phyloP scores from a whole-genome alignment of 352 stramenopile genomes.

The Phytophthora crassamura region DNA sequence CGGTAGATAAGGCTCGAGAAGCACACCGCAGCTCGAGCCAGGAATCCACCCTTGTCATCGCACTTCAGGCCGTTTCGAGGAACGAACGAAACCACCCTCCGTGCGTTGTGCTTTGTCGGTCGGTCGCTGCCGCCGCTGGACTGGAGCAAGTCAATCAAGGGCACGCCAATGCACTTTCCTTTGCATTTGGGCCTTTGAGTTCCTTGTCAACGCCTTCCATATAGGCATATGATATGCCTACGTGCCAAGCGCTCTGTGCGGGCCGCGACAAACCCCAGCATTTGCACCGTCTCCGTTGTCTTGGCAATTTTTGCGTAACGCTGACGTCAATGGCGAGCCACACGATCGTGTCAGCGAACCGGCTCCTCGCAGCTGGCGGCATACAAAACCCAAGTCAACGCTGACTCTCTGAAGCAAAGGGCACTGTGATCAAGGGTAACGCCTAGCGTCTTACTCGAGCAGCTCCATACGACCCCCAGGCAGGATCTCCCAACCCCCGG shows the following conservation, averaged over 20 bases:
- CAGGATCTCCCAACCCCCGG: conserved; percentile 1
- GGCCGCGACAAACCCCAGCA: no score
- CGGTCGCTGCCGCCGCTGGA: not conserved
- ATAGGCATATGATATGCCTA: no score
- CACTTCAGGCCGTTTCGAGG: no score
- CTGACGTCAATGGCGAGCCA: conserved; percentile 22
- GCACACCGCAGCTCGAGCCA: conserved; percentile 11
- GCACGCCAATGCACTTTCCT: conserved; percentile 23
- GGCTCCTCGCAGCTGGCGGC: conserved; percentile 2
- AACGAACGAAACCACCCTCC: conserved; percentile 8
- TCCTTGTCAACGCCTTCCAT: conserved; percentile 7
- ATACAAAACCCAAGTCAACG: conserved; percentile 30
- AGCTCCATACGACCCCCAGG: conserved; percentile 21
- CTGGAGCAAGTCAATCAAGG: not conserved
- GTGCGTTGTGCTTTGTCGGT: not conserved
- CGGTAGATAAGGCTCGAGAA: no score
- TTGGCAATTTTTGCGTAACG: conserved; percentile 33
- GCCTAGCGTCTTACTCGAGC: conserved; percentile 25
- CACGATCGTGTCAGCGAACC: conserved; percentile 23
- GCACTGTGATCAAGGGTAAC: conserved; percentile 20
- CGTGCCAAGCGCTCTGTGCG: not conserved
- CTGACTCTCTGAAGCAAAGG: conserved; percentile 27
- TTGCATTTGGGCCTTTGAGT: conserved; percentile 4
- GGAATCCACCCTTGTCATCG: conserved; percentile 3
- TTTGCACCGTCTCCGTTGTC: conserved; percentile 5